Evolutionary conservation across 1,139 yeast species (phyloP).

Genomic region (Meyerozyma elateridarum): DNA sequence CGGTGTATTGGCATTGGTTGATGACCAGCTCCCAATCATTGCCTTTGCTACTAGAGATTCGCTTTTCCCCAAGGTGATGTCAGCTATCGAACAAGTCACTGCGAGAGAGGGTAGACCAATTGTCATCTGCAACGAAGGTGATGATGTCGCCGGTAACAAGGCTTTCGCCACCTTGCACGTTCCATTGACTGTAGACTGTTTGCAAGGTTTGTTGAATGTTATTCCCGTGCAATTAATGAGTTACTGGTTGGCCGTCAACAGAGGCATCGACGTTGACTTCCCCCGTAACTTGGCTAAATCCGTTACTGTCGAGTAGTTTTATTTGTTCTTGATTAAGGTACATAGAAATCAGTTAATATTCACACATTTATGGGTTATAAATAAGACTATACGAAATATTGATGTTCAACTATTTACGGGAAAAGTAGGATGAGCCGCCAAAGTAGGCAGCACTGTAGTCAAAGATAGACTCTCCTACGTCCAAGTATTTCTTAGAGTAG

Average conservation of each 20-base stretch:
- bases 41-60: conserved; percentile 98
- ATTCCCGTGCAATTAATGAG: conserved; percentile 94
- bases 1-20: conserved; percentile 96
- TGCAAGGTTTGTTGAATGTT: conserved; percentile 93
- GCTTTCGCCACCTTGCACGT: conserved; percentile 75
- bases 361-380: no score
- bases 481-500: conserved; percentile 65
- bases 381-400: no score
- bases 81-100: conserved; percentile 93
- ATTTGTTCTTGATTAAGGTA: no score
- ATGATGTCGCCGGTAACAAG: conserved; percentile 47
- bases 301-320: conserved; percentile 79
- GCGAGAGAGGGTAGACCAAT: conserved; percentile 98
- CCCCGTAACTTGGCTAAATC: conserved; percentile 98
- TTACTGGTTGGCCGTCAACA: conserved; percentile 93
- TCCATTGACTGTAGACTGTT: conserved; percentile 93
- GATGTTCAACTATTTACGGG: conserved; percentile 36
- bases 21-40: conserved; percentile 87
- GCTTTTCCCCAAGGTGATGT: conserved; percentile 91
- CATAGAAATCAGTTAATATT: no score
- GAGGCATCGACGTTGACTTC: conserved; percentile 96
- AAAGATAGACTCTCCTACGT: conserved; percentile 78
- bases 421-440: conserved; percentile 71
- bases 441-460: conserved; percentile 71
- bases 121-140: conserved; percentile 87